Evolutionary conservation across 2,329 filamentous ascomycete genomes (phyloP).

Genomic region (Penicillium sp.): DNA sequence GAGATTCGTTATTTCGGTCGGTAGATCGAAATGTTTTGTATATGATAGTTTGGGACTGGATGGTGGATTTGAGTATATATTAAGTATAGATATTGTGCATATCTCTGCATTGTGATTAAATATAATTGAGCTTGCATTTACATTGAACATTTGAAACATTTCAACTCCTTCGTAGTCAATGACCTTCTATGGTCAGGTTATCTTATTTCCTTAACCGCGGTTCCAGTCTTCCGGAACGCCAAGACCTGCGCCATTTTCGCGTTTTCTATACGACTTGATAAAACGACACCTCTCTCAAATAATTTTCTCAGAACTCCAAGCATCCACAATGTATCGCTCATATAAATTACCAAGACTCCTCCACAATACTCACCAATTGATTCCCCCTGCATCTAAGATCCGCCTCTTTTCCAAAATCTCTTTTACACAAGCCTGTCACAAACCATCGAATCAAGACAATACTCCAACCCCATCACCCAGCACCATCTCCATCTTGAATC

Average conservation of each 20-base stretch:
- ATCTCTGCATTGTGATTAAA: not conserved
- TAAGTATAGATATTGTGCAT: not conserved
- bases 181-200: too few species aligned
- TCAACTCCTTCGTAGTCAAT: too few species aligned
- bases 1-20: constrained; percentile 50
- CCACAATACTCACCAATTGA: not conserved
- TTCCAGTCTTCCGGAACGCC: not conserved
- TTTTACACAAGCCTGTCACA: not conserved
- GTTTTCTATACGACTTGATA: not conserved
- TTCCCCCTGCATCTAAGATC: not conserved
- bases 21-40: constrained; percentile 25
- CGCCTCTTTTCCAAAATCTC: not conserved
- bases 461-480: not conserved
- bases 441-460: not conserved
- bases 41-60: constrained; percentile 7
- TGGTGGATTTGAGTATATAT: not conserved
- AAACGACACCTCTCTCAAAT: not conserved
- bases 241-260: constrained; percentile 1
- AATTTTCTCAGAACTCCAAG: not conserved
- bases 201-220: too few species aligned
- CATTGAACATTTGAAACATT: not conserved
- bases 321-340: not conserved
- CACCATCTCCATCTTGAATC: not conserved
- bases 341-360: not conserved
- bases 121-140: not conserved